Conservation (phyloP, 2,329 filamentous ascomycete genomes). For the Shiraia bambusicola region DNA sequence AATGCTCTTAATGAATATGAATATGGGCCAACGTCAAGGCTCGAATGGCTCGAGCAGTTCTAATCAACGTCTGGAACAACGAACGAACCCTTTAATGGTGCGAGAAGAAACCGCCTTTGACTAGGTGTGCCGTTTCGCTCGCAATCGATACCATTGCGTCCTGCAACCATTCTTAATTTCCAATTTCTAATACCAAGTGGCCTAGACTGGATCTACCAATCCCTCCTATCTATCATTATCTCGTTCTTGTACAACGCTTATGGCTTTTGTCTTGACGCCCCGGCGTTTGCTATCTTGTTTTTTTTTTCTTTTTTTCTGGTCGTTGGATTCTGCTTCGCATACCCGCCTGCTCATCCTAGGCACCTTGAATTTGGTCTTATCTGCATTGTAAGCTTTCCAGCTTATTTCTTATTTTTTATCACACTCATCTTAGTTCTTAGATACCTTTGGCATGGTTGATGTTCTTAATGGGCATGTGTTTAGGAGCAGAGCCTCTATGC, state of each 20-base stretch:
- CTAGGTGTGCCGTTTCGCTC: constrained; percentile 15
- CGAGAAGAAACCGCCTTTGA: constrained; percentile 38
- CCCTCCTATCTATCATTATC: constrained; percentile 2
- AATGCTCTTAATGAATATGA: constrained; percentile 45
- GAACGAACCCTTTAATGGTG: constrained; percentile 27
- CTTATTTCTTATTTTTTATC: neutral
- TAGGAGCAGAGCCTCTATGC: no score
- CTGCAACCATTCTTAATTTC: constrained; percentile 25
- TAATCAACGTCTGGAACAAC: constrained; percentile 30
- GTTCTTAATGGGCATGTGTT: no score
- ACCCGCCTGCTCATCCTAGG: constrained; percentile 19
- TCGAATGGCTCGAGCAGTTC: constrained; percentile 31
- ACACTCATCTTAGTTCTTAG: no score
- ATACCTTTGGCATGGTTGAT: no score
- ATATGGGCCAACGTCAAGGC: constrained; percentile 40
- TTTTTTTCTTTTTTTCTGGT: constrained; percentile 2
- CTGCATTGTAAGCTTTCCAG: neutral
- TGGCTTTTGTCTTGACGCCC: neutral
- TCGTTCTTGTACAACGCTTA: constrained; percentile 6
- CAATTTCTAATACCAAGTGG: constrained; percentile 29
- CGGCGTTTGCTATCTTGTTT: neutral
- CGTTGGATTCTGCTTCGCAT: constrained; percentile 14
- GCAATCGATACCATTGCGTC: neutral
- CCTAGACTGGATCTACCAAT: constrained; percentile 28
- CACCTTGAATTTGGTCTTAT: constrained; percentile 6